Evolutionary conservation across 441 rosid species (phyloP).

Genomic region (Pelargonium australe): DNA sequence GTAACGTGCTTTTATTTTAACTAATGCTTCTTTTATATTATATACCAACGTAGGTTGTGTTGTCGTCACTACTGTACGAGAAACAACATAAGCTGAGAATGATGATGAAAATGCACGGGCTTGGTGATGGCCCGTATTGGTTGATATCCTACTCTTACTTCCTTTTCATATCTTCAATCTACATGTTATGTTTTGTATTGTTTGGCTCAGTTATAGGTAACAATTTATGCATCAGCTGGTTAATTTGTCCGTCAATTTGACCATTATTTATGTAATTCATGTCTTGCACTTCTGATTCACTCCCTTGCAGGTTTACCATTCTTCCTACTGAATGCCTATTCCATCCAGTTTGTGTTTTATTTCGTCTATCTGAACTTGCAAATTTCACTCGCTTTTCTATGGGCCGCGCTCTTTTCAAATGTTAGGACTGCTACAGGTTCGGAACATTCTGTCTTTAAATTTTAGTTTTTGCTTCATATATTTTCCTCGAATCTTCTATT

Average conservation of each 20-base stretch:
- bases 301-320: conserved; percentile 14
- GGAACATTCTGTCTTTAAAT: background rate
- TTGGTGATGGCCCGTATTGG: conserved; percentile 20
- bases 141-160: conserved; percentile 17
- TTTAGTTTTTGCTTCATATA: no score
- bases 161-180: conserved; percentile 13
- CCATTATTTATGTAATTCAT: background rate
- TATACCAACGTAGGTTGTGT: conserved; percentile 9
- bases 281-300: background rate
- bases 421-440: conserved; percentile 18
- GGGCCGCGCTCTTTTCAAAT: conserved; percentile 10
- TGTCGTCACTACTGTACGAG: conserved; percentile 17
- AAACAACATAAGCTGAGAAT: conserved; percentile 17
- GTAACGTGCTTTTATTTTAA: no score
- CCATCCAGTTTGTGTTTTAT: conserved; percentile 15
- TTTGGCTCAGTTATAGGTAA: conserved; percentile 18
- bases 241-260: background rate
- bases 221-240: background rate
- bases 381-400: conserved; percentile 18
- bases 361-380: conserved; percentile 20
- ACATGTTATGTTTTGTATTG: conserved; percentile 16
- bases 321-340: conserved; percentile 15
- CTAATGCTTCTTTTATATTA: background rate
- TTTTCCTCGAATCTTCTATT: no score
- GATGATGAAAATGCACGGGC: conserved; percentile 23